phyloP scores from a whole-genome alignment of 306 rosid genomes.

The Gastrolobium bilobum region DNA sequence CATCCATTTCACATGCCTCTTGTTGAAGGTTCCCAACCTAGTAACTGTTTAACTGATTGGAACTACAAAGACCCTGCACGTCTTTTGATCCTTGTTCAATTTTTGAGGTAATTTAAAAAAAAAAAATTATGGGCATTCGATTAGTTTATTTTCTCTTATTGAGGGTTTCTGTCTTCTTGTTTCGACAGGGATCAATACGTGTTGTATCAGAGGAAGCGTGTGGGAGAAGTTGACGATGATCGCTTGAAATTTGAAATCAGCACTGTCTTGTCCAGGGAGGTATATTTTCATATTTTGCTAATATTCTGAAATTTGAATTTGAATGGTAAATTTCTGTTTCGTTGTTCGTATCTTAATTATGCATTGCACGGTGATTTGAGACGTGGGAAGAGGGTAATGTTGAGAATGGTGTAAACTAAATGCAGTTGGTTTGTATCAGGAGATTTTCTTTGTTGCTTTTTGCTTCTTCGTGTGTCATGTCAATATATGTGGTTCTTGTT shows the following conservation, averaged over 20 bases:
- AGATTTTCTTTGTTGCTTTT: neutral
- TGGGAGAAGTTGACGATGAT: slow-evolving; percentile 86
- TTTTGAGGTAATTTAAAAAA: slow-evolving; percentile 63
- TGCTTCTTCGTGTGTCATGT: neutral
- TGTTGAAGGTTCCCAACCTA: slow-evolving; percentile 35
- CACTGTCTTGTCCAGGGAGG: slow-evolving; percentile 89
- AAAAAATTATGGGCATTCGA: neutral
- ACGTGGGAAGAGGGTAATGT: neutral
- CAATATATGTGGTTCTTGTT: neutral
- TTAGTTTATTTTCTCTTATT: neutral
- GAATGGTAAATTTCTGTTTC: neutral
- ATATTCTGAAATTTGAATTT: slow-evolving; percentile 17
- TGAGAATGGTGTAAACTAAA: slow-evolving; percentile 11
- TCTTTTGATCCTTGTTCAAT: slow-evolving; percentile 73
- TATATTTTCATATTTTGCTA: slow-evolving; percentile 39
- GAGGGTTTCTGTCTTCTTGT: slow-evolving; percentile 25
- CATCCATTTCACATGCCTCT: slow-evolving; percentile 63
- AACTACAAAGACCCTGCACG: slow-evolving; percentile 77
- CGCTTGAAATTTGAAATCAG: slow-evolving; percentile 89
- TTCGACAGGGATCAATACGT: slow-evolving; percentile 74
- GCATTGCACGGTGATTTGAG: neutral
- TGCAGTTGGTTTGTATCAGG: neutral
- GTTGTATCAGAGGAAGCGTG: slow-evolving; percentile 63
- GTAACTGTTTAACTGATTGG: slow-evolving; percentile 68
- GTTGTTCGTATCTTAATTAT: neutral